Evolutionary conservation across 2,329 filamentous ascomycete genomes (phyloP), one percentile per base, ranked within the genome.

Genomic region (Calonectria naviculata): DNA sequence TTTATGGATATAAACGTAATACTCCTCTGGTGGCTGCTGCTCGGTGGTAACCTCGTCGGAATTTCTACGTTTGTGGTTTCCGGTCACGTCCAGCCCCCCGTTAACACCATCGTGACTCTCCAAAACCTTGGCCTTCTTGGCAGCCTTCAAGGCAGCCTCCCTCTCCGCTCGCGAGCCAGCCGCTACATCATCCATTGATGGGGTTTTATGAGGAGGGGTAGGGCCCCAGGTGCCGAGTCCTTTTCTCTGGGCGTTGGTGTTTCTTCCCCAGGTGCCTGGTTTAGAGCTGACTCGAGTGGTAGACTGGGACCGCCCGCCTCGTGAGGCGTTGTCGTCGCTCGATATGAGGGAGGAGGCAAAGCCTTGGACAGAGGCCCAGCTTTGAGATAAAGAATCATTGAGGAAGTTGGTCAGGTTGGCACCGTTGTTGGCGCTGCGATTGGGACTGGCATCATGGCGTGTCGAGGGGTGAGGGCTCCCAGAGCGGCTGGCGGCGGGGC

Each of bases 1-100:
- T 78, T 93, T 92, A 83, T 99, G 97, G 63, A 98, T 87, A 82
- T 98, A 99, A 21, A 96, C 95, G 73, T 98, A 85, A 26, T 94
- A 93, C 75, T 97, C 93, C 76, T 91, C 89, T 61, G 91, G 87
- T 38, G 93, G 91, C 38, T 91, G 87, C 62, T 92, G 89, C 12
- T 80, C 73, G 34, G 81, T 75, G 31, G 81, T 67, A n/a, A 84
- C 78, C 64, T 94, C 92, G 76, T 94, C 92, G 5, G 93, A 94
- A 60, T 89, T 92, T 74, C 93, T 87, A 75, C 91, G 88, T 83
- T 94, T 94, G 80, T 87, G 89, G 72, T 84, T 86, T 29, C 89
- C 88, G 2, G 84, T 81, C 29, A 88, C 83, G 75, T 92, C 89
- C 47, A 92, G 79, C 2, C 87, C 88, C 3, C 88, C 89, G 70